phyloP scores from a whole-genome alignment of 1,139 yeast species.

The Kurtzmaniella quercitrusa region DNA sequence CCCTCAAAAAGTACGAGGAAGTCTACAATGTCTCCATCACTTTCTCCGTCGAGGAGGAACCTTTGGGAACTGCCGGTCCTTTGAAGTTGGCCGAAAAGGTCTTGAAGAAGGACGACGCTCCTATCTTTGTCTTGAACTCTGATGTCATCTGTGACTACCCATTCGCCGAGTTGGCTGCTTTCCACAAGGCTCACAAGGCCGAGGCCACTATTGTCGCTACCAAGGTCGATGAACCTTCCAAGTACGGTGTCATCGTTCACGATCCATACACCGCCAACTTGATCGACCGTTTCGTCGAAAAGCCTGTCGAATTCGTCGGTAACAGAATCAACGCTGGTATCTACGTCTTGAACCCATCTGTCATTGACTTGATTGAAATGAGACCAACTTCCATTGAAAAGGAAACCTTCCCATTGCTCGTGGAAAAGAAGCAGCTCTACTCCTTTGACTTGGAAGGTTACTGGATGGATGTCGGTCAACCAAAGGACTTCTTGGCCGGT shows the following conservation, averaged over 20 bases:
- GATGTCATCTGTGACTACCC: constrained; percentile 99
- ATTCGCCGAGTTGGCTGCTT: constrained; percentile 82
- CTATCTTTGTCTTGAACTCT: constrained; percentile 96
- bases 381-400: constrained; percentile 99
- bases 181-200: constrained; percentile 96
- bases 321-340: constrained; percentile 97
- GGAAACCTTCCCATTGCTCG: constrained; percentile 98
- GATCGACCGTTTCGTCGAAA: constrained; percentile 98
- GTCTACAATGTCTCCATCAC: constrained; percentile 94
- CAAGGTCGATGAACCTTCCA: constrained; percentile 98
- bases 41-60: constrained; percentile 98
- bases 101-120: constrained; percentile 89
- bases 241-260: constrained; percentile 99
- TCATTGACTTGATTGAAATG: constrained; percentile 92
- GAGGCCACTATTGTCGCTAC: constrained; percentile 98
- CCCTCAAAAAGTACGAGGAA: constrained; percentile 89
- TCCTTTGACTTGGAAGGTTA: constrained; percentile 97
- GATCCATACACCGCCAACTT: constrained; percentile 88
- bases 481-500: constrained; percentile 98
- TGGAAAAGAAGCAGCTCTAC: constrained; percentile 82
- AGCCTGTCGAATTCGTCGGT: constrained; percentile 98
- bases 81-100: constrained; percentile 94
- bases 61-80: constrained; percentile 99
- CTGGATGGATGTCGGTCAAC: constrained; percentile 99
- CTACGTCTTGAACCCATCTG: constrained; percentile 94